Evolutionary conservation across 2,329 filamentous ascomycete genomes (phyloP), one percentile per base, ranked within the genome.

Genomic region (Fusarium nematophilum): DNA sequence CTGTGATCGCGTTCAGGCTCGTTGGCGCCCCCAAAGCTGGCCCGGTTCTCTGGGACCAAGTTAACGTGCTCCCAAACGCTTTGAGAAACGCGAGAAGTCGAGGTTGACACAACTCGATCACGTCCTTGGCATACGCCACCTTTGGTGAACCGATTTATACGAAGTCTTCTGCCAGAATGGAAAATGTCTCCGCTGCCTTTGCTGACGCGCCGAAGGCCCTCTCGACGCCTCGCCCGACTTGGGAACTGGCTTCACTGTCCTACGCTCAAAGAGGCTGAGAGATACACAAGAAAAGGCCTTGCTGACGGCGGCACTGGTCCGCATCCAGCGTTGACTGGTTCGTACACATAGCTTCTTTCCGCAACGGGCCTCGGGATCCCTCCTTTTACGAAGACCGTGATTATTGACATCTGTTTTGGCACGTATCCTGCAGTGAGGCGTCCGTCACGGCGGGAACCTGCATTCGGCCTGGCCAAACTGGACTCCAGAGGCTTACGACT

Each of bases 1-100:
- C 25, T 15, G 52, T 26, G 23, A 17, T 42, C n/a, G 13, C n/a
- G 18, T 36, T 45, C 25, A 26, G 15, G 27, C 37, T 43, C 15
- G 37, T 15, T n/a, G 33, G 42, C 29, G 42, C 30, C 18, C 5
- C 2, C 21, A 21, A 21, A 21, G 30, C 21, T 25, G 51, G 34
- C 30, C 61, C 61, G 39, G 33, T 38, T n/a, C 17, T 15, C 29
- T 51, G 61, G 61, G 40, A 62, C 58, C 59, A 62, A 54, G 48
- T 18, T 4, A 6, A 31, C 3, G 4, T 5, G 13, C 7, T 25
- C 8, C n/a, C 25, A 37, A 33, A 13, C 27, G 9, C 15, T 21
- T n/a, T 11, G n/a, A 13, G 21, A 14, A 6, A 31, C 29, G 11
- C 18, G 27, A 18, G 9, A 38, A 36, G 39, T 48, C 42, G 43